These are phyloP conservation scores for Symmetrospora coprosmae DNA, from an alignment of 768 basidiomycete species.

Conservation along the genomic window DNA sequence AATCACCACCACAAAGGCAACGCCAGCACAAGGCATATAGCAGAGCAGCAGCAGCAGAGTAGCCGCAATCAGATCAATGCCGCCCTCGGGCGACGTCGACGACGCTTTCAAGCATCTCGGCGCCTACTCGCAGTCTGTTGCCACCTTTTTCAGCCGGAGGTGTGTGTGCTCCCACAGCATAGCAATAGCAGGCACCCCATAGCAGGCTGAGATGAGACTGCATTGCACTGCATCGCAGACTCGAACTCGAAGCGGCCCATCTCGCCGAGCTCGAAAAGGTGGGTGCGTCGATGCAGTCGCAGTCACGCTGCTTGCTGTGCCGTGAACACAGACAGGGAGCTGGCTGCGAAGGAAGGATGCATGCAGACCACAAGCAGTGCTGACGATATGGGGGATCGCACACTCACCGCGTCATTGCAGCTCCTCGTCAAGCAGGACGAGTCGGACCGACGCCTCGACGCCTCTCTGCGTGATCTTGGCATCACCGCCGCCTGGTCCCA, in stretches of 20 bases:
- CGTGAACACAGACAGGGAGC: too few relatives aligned
- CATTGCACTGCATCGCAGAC: too few relatives aligned
- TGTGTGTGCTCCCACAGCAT: background rate
- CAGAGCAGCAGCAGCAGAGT: background rate
- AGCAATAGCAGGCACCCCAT: too few relatives aligned
- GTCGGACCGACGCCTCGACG: background rate
- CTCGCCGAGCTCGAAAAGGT: slow-evolving; percentile 28
- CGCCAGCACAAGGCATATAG: too few relatives aligned
- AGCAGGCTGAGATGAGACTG: too few relatives aligned
- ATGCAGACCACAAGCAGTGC: background rate
- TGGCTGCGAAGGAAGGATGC: too few relatives aligned
- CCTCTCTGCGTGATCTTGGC: slow-evolving; percentile 5
- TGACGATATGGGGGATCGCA: background rate
- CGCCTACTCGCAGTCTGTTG: background rate
- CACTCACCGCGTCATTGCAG: slow-evolving; percentile 7
- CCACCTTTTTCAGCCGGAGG: slow-evolving; percentile 5
- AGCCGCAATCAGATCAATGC: background rate
- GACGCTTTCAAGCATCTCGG: slow-evolving; percentile 12
- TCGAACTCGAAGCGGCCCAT: slow-evolving; percentile 29
- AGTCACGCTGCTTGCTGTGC: background rate
- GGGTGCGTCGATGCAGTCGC: background rate
- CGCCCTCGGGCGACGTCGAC: slow-evolving; percentile 7
- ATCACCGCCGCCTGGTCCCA: slow-evolving; percentile 18
- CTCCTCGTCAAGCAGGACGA: slow-evolving; percentile 13
- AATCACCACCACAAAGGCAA: too few relatives aligned